A percentile compares a stretch with the other conserved stretches of the same genome.
Evolutionary conservation across 352 stramenopile genomes (phyloP).

Genomic region (Globisporangium polare): DNA sequence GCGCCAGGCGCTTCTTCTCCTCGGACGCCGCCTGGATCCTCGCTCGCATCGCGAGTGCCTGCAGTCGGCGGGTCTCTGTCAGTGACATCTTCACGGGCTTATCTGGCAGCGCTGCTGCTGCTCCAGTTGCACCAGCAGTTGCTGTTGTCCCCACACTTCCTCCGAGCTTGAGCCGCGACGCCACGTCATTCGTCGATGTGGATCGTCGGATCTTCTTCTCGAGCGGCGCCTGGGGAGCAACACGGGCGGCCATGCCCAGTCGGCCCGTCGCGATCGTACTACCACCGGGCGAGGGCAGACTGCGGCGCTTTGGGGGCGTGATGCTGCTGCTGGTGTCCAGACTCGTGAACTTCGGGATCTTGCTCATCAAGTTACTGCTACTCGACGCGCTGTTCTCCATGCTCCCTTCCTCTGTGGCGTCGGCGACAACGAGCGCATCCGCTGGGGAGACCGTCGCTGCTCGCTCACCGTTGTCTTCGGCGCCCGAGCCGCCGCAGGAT

Average conservation of each 20-base stretch:
- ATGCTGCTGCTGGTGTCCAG: slow-evolving; percentile 14
- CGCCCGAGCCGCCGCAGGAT: slow-evolving; percentile 11
- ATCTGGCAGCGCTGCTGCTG: neutral
- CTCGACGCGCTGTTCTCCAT: neutral
- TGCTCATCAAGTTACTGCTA: neutral
- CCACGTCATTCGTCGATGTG: slow-evolving; percentile 8
- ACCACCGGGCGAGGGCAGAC: slow-evolving; percentile 12
- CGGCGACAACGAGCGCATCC: neutral
- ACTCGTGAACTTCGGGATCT: slow-evolving; percentile 11
- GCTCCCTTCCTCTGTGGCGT: neutral
- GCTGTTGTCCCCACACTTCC: neutral
- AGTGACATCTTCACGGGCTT: slow-evolving; percentile 28
- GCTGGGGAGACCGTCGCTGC: slow-evolving; percentile 10
- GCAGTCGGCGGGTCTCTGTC: slow-evolving; percentile 25
- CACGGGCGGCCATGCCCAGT: slow-evolving; percentile 41
- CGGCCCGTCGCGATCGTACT: slow-evolving; percentile 19
- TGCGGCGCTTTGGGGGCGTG: slow-evolving; percentile 23
- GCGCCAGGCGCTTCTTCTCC: slow-evolving; percentile 21
- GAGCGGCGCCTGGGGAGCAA: slow-evolving; percentile 15
- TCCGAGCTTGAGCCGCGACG: slow-evolving; percentile 13
- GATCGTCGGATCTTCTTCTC: slow-evolving; percentile 14
- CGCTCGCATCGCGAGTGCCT: slow-evolving; percentile 31
- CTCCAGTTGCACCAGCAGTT: neutral
- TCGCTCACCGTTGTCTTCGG: slow-evolving; percentile 16
- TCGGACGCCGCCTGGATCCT: slow-evolving; percentile 27